Base-by-base conservation (phyloP, 208 protist species). In the Leishmania gerbilli region DNA sequence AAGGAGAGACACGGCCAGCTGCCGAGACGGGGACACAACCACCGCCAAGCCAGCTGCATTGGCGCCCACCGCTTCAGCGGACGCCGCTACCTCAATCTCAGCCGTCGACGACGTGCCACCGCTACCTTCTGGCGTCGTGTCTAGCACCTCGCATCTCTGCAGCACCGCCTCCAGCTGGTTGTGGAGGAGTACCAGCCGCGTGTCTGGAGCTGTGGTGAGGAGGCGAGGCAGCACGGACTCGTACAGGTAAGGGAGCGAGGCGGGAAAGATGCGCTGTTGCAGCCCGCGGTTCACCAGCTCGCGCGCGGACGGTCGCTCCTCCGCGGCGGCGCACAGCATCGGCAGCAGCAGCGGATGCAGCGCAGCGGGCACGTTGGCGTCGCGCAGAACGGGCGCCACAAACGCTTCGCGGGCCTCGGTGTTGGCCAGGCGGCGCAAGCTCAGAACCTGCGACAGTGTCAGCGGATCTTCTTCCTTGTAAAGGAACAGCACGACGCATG, bases 401-500 rank as follows among this genome's bases (percentile, higher is more conserved):
- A 71, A 67, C 24, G 37, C 71, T 47, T 76, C 72, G n/a, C 84
- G 79, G 0, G 67, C 80, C 60, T 83, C 80, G 6, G n/a, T 60
- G 21, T 77, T 86, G 31, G 81, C 19, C 4, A 84, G 64, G 7
- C 77, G 69, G 24, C 90, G 90, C 72, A 97, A 65, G 21, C 64
- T 82, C 5, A 97, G 88, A 37, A 93, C 84, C 4, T 95, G 87
- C 24, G 92, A 87, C 24, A 96, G 82, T 4, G 74, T 79, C 47
- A 97, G 90, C 15, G 93, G 88, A 11, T 89, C 92, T 69, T 95
- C 90, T 49, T 94, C 94, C 6, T 83, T 87, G 79, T 95, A 88
- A 42, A 97, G 85, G 64, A 95, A 89, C 42, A 83, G 87, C 55
- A 97, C 71, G 8, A 95, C 92, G 71, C 92, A 96, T 7, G 85